phyloP scores from a whole-genome alignment of 2,329 filamentous ascomycete genomes.

The Arthroderma uncinatum region DNA sequence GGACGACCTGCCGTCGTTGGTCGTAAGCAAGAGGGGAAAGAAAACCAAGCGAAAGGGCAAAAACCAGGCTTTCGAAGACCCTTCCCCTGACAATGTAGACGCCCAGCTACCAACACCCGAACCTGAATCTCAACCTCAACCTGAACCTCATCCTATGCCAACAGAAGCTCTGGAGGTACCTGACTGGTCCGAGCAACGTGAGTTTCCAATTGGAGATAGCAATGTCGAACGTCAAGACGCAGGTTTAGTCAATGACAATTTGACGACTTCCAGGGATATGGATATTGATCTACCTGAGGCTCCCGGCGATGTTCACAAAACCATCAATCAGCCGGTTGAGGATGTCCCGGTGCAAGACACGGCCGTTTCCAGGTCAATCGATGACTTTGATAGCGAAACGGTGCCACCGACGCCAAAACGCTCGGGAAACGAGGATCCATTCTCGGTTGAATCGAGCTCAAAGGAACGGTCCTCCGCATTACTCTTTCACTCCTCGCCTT shows the following conservation, averaged over 20 bases:
- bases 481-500: constrained; percentile 37
- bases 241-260: not conserved
- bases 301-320: not conserved
- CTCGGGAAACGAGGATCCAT: constrained; percentile 16
- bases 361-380: constrained; percentile 13
- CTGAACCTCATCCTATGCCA: not conserved
- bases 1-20: not conserved
- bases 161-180: not conserved
- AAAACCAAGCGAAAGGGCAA: not conserved
- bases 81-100: not conserved
- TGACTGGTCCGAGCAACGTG: not conserved
- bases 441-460: constrained; percentile 33
- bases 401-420: not conserved
- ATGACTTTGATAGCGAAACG: constrained; percentile 2
- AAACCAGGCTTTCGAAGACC: not conserved
- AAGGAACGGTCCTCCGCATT: constrained; percentile 37
- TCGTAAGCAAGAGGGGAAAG: not conserved
- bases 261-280: not conserved
- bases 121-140: not conserved
- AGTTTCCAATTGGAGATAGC: not conserved
- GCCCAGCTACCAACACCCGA: not conserved
- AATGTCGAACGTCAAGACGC: not conserved
- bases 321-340: not conserved
- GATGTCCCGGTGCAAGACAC: constrained; percentile 10
- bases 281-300: not conserved